Conservation (phyloP, 805 yeast genomes). For the Kluyveromyces lactis region DNA sequence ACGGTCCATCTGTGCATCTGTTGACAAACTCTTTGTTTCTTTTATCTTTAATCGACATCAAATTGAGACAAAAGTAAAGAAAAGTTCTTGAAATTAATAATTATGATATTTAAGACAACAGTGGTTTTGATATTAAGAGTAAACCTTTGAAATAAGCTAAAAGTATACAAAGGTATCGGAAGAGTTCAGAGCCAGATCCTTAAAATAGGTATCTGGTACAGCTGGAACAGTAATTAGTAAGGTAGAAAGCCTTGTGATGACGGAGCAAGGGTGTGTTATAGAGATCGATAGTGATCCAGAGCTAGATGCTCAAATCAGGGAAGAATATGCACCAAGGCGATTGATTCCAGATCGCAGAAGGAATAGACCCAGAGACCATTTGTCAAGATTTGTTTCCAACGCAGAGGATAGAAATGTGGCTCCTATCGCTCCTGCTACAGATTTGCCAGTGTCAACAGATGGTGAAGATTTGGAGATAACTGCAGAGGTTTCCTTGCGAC, state of each 20-base stretch:
- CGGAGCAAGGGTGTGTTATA: conserved; percentile 10
- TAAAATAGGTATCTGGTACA: too few relatives aligned
- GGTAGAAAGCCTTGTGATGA: not conserved
- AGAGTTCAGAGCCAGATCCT: too few relatives aligned
- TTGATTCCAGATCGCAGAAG: conserved; percentile 11
- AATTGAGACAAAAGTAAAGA: too few relatives aligned
- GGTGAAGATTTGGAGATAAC: conserved; percentile 19
- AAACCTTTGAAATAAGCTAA: too few relatives aligned
- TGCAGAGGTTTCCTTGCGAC: conserved; percentile 10
- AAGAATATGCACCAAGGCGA: conserved; percentile 10
- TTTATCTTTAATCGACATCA: too few relatives aligned
- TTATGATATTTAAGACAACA: too few relatives aligned
- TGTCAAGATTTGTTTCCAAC: conserved; percentile 12
- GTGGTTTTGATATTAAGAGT: too few relatives aligned
- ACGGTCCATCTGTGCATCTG: too few relatives aligned
- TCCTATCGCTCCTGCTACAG: conserved; percentile 1
- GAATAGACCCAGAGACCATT: conserved; percentile 13
- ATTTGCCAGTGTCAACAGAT: not conserved
- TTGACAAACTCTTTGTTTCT: too few relatives aligned
- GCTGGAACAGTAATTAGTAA: not conserved
- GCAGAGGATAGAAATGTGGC: not conserved
- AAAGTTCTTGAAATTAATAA: too few relatives aligned
- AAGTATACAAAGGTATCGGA: too few relatives aligned
- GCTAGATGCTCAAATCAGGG: conserved; percentile 15
- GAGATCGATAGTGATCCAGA: conserved; percentile 25